These are phyloP conservation scores for Pseudisothecium myosuroides DNA, from an alignment of 225 moss, liverwort and hornwort genomes.

Conservation along the genomic window DNA sequence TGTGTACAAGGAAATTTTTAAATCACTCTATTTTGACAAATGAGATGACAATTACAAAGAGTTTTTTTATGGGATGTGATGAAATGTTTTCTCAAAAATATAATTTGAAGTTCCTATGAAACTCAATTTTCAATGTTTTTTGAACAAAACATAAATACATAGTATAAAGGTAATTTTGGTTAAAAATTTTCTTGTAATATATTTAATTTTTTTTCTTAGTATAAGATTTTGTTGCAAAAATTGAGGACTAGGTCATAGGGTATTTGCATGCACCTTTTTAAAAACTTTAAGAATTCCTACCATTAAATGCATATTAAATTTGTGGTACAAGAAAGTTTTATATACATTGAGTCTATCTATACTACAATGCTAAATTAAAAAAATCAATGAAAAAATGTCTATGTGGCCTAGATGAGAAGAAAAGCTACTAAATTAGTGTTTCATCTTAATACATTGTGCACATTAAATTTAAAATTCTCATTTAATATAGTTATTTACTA, in stretches of 20 bases:
- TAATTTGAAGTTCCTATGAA: background rate
- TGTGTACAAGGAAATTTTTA: background rate
- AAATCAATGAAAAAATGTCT: background rate
- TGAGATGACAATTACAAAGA: background rate
- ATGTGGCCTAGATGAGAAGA: background rate
- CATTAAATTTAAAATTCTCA: background rate
- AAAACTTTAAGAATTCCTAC: background rate
- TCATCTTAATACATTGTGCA: background rate
- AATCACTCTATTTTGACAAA: background rate
- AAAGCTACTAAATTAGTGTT: background rate
- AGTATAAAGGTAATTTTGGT: background rate
- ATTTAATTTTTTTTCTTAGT: too few species aligned
- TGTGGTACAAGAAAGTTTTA: background rate
- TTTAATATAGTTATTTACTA: background rate
- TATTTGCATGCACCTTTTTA: background rate
- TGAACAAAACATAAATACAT: background rate
- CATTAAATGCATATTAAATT: background rate
- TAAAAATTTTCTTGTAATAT: background rate
- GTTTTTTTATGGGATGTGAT: background rate
- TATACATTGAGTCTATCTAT: background rate
- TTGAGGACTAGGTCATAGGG: background rate
- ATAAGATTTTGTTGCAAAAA: rapidly evolving
- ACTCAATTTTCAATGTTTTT: background rate
- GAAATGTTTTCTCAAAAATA: background rate
- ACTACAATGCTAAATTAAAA: background rate